A percentile compares a stretch with the other conserved stretches of the same genome.
These are phyloP conservation scores for Arctium minus DNA, from an alignment of 129 eudicot species.

Conservation along the genomic window DNA sequence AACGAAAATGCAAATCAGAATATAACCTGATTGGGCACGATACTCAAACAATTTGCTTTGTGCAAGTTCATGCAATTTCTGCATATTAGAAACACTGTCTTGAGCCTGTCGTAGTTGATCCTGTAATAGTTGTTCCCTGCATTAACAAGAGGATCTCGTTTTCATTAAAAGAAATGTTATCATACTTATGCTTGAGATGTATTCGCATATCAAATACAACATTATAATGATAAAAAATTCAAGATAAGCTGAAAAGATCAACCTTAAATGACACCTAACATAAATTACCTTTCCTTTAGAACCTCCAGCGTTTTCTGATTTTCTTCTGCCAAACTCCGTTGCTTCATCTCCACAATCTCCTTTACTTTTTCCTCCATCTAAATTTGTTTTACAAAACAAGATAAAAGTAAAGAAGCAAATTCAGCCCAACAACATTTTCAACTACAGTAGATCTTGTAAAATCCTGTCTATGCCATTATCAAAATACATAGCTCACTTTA, in stretches of 20 bases:
- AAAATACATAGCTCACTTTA: neutral
- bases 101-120: constrained; percentile 96
- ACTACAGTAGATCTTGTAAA: neutral
- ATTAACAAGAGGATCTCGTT: constrained; percentile 20
- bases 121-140: constrained; percentile 91
- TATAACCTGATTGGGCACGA: constrained; percentile 90
- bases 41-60: constrained; percentile 96
- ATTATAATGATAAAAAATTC: neutral
- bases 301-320: constrained; percentile 92
- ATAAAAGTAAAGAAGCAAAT: neutral
- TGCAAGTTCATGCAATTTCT: constrained; percentile 92
- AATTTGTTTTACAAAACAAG: neutral
- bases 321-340: constrained; percentile 98
- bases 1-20: neutral
- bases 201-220: neutral
- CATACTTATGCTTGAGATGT: neutral
- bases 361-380: constrained; percentile 99
- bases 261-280: neutral
- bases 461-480: neutral
- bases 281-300: constrained; percentile 77
- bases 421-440: constrained; percentile 1
- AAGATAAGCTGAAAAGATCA: constrained; percentile 1
- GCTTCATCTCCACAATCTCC: constrained; percentile 95
- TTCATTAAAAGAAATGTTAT: neutral
- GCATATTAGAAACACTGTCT: constrained; percentile 94